A percentile compares a stretch with the other conserved stretches of the same genome.
phyloP scores from a whole-genome alignment of 1,284 basidiomycete species.

The Laetiporus sulphureus region DNA sequence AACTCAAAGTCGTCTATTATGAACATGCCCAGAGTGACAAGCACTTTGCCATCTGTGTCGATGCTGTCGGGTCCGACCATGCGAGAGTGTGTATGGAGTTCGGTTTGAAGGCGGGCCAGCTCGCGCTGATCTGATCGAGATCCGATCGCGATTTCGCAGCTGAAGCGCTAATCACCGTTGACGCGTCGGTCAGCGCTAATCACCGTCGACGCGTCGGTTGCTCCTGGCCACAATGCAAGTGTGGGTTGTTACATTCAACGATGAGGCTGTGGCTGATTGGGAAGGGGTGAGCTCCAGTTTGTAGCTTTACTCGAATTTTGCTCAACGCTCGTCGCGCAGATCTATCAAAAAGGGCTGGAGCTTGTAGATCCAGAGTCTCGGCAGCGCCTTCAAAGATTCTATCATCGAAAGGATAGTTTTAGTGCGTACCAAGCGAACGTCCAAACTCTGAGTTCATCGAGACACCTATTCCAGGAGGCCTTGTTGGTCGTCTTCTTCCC shows the following conservation, averaged over 20 bases:
- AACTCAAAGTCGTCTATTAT: constrained; percentile 81
- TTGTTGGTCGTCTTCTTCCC: constrained; percentile 67
- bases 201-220: not conserved
- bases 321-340: constrained; percentile 31
- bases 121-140: too few relatives aligned
- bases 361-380: constrained; percentile 50
- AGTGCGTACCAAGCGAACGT: constrained; percentile 35
- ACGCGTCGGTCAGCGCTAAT: not conserved
- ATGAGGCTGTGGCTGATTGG: constrained; percentile 12
- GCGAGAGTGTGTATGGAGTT: too few relatives aligned
- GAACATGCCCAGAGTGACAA: constrained; percentile 80
- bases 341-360: constrained; percentile 48
- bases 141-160: too few relatives aligned
- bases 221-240: constrained; percentile 40
- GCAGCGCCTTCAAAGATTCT: constrained; percentile 53
- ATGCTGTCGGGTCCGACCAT: too few relatives aligned
- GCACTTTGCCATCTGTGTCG: constrained; percentile 25
- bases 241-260: constrained; percentile 38
- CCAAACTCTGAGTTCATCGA: not conserved
- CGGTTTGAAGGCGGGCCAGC: too few relatives aligned
- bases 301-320: not conserved
- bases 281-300: constrained; percentile 39
- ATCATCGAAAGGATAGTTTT: constrained; percentile 65
- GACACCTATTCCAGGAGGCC: constrained; percentile 50
- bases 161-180: too few relatives aligned